These are phyloP conservation scores for Lactarius trivialis DNA, from an alignment of 768 basidiomycete genomes.

Conservation along the genomic window DNA sequence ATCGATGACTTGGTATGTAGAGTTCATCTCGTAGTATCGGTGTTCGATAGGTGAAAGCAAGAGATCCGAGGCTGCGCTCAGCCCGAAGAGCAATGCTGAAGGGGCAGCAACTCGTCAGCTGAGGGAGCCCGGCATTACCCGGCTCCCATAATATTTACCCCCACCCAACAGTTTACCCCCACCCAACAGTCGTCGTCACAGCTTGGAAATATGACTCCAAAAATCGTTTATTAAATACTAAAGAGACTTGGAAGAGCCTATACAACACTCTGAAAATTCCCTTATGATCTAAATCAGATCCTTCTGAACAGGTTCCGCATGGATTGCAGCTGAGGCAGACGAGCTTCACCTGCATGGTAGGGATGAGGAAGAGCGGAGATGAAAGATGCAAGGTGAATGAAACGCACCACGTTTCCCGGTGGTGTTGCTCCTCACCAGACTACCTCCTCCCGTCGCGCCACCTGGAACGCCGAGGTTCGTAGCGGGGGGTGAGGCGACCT, in stretches of 20 bases:
- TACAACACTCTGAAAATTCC: not conserved
- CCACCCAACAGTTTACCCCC: not conserved
- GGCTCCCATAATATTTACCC: not conserved
- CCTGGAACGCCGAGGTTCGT: not conserved
- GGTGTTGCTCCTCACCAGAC: not conserved
- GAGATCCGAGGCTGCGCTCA: not conserved
- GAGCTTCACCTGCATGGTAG: not conserved
- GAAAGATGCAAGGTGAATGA: not conserved
- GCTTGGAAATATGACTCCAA: not conserved
- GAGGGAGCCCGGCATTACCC: not conserved
- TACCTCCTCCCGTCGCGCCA: not conserved
- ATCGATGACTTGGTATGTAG: conserved; percentile 43
- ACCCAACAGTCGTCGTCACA: not conserved
- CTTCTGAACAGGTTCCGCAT: not conserved
- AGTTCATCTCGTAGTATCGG: conserved; percentile 33
- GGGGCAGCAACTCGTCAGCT: not conserved
- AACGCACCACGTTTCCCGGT: not conserved
- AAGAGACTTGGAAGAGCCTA: not conserved
- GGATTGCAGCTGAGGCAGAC: not conserved
- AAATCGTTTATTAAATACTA: not conserved
- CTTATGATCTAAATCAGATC: not conserved
- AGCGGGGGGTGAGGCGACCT: not conserved
- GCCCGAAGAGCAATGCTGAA: not conserved
- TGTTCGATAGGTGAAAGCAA: not conserved
- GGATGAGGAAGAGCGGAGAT: not conserved